Conservation (phyloP, 768 basidiomycete genomes). For the Rhizopogon vinicolor region DNA sequence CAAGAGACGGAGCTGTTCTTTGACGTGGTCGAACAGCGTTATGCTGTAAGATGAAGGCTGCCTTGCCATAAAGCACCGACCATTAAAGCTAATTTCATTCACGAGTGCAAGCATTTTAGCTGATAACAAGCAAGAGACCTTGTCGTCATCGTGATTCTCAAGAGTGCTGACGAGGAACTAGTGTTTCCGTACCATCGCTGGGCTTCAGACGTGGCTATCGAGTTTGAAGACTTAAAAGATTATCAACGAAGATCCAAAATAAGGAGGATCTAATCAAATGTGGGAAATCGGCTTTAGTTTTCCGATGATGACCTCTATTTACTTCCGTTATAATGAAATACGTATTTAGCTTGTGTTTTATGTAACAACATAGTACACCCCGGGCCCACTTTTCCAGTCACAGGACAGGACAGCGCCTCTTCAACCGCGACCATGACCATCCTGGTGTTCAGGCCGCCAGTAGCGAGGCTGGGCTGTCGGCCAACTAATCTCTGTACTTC, state of each 20-base stretch:
- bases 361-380: slow-evolving; percentile 15
- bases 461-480: slow-evolving; percentile 17
- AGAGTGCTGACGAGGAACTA: too few relatives aligned
- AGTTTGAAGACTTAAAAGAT: neutral
- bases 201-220: neutral
- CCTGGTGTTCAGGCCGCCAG: slow-evolving; percentile 26
- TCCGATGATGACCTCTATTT: slow-evolving; percentile 1
- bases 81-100: neutral
- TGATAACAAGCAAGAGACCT: too few relatives aligned
- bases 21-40: neutral
- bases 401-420: slow-evolving; percentile 7
- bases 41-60: slow-evolving; percentile 13
- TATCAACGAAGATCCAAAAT: neutral
- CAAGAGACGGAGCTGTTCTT: neutral
- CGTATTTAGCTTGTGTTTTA: slow-evolving; percentile 14
- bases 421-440: slow-evolving; percentile 25
- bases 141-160: neutral
- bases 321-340: neutral
- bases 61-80: neutral
- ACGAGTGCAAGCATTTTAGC: neutral
- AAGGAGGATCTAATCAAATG: too few relatives aligned
- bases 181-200: neutral
- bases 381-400: neutral
- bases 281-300: too few relatives aligned
- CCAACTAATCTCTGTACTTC: slow-evolving; percentile 11